Percentiles rank a stretch among this genome's conserved stretches.
Evolutionary conservation across 768 basidiomycete genomes (phyloP).

Genomic region (Obba rivulosa): DNA sequence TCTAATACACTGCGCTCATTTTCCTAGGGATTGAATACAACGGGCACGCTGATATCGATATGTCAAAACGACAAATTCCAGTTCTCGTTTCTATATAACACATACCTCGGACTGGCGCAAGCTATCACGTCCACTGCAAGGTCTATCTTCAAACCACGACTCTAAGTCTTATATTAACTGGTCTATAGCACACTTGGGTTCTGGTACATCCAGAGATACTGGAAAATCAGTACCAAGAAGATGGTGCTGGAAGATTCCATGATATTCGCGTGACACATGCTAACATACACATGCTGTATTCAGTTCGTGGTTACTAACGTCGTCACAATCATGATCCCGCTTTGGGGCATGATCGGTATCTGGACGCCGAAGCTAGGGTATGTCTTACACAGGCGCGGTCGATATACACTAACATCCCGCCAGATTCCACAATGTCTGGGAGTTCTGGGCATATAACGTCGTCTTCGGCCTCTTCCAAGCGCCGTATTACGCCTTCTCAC

Average conservation of each 20-base stretch:
- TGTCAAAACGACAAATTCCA: conserved; percentile 78
- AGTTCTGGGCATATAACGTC: conserved; percentile 86
- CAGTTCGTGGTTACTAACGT: conserved; percentile 77
- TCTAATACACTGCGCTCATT: too few species aligned
- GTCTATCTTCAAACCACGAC: conserved; percentile 3
- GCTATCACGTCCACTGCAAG: conserved; percentile 63
- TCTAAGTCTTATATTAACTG: background rate
- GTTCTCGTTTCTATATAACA: conserved; percentile 79
- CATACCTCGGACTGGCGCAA: conserved; percentile 72
- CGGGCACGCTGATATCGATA: conserved; percentile 66
- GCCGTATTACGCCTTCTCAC: conserved; percentile 82
- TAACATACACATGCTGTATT: background rate
- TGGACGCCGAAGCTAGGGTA: conserved; percentile 76
- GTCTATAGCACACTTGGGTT: conserved; percentile 57
- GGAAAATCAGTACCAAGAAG: conserved; percentile 73
- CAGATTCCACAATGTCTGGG: conserved; percentile 78
- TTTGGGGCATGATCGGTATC: conserved; percentile 85
- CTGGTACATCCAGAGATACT: conserved; percentile 79
- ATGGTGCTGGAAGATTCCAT: conserved; percentile 63
- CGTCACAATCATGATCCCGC: conserved; percentile 69
- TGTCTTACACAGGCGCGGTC: conserved; percentile 11
- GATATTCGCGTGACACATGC: background rate
- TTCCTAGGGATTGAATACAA: conserved; percentile 73
- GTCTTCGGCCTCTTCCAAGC: conserved; percentile 80
- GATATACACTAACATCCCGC: background rate